phyloP scores from a whole-genome alignment of 2,329 filamentous ascomycete genomes.

The Coniochaeta ligniaria region DNA sequence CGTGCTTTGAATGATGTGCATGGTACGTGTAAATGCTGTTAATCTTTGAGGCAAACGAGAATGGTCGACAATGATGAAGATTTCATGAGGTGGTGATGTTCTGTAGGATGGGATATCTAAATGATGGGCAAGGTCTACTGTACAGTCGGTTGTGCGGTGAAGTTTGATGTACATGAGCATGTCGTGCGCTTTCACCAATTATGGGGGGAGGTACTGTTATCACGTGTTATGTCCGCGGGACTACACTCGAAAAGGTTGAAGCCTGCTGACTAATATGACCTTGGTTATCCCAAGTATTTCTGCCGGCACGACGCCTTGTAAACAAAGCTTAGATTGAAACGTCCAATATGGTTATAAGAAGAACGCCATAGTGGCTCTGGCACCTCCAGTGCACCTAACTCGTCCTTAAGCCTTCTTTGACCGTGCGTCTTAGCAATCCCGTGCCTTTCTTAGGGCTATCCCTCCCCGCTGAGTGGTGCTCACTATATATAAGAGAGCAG shows the following conservation, averaged over 20 bases:
- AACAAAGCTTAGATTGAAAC: too few relatives aligned
- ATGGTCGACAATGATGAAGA: not conserved
- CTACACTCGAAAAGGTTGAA: not conserved
- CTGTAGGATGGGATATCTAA: not conserved
- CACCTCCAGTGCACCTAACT: too few relatives aligned
- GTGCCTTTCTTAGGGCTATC: too few relatives aligned
- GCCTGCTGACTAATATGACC: not conserved
- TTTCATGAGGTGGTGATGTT: not conserved
- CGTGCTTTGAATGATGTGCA: not conserved
- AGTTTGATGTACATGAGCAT: too few relatives aligned
- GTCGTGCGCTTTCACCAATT: not conserved
- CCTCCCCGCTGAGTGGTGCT: too few relatives aligned
- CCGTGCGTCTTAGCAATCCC: too few relatives aligned
- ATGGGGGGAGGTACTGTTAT: too few relatives aligned
- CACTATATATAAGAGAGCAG: too few relatives aligned
- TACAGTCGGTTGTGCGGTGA: not conserved
- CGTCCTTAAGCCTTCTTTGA: too few relatives aligned
- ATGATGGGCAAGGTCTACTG: not conserved
- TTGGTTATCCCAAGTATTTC: not conserved
- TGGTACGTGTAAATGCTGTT: not conserved
- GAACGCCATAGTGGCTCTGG: too few relatives aligned
- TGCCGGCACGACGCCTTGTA: too few relatives aligned
- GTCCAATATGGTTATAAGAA: too few relatives aligned
- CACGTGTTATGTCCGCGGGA: not conserved
- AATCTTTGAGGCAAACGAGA: not conserved